Percentiles rank a stretch among this genome's conserved stretches.
These are phyloP conservation scores for Rhizoctonia solani DNA, from an alignment of 1,284 basidiomycete species.

Conservation along the genomic window DNA sequence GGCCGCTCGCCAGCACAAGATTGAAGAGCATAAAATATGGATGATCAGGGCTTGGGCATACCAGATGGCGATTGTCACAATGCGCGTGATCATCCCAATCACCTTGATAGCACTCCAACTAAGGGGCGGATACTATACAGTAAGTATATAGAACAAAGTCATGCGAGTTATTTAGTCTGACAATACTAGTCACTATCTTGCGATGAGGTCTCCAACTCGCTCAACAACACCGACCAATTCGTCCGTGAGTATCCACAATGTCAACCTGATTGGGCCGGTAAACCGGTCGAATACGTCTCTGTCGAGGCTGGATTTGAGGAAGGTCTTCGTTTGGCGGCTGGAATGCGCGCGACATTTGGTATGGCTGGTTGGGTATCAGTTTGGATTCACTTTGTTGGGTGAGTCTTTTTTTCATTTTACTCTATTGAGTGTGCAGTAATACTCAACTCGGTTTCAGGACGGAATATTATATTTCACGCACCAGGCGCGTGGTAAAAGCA, in stretches of 20 bases:
- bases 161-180: too few relatives aligned
- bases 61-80: slow-evolving; percentile 11
- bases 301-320: background rate
- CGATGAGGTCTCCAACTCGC: background rate
- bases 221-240: slow-evolving; percentile 1
- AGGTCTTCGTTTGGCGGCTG: background rate
- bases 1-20: slow-evolving; percentile 2
- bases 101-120: background rate
- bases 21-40: slow-evolving; percentile 15
- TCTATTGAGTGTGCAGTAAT: background rate
- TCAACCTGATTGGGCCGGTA: slow-evolving; percentile 1
- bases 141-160: background rate
- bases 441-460: background rate
- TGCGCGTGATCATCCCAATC: background rate
- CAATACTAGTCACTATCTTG: background rate
- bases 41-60: slow-evolving; percentile 11
- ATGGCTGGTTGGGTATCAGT: slow-evolving; percentile 8
- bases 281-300: background rate
- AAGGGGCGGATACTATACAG: background rate
- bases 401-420: background rate
- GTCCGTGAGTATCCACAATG: slow-evolving; percentile 15
- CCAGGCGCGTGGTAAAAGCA: background rate
- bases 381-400: slow-evolving; percentile 24
- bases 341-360: background rate
- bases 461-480: slow-evolving; percentile 10